These are phyloP conservation scores for Astrocystis sublimbata DNA, from an alignment of 495 filamentous ascomycete genomes.

Conservation along the genomic window DNA sequence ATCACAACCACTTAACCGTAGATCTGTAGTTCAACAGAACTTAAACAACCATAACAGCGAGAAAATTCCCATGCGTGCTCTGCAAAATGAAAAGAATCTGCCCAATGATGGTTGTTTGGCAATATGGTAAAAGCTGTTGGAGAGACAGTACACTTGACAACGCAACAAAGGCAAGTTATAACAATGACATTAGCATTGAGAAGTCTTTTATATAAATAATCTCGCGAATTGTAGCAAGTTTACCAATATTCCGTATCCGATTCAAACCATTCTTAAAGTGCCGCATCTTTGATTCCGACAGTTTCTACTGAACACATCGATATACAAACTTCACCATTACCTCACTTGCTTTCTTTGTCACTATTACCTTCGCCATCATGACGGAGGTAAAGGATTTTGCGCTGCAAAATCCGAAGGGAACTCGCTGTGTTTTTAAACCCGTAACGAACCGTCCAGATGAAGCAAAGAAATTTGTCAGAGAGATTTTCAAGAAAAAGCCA, in stretches of 20 bases:
- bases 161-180: neutral
- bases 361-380: neutral
- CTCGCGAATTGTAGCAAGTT: neutral
- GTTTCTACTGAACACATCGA: neutral
- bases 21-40: neutral
- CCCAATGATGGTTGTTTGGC: neutral
- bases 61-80: neutral
- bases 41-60: neutral
- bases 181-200: slow-evolving; percentile 2
- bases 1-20: no score
- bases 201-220: neutral
- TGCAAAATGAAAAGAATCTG: neutral
- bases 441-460: neutral
- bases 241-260: neutral
- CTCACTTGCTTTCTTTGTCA: no score
- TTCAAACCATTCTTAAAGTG: neutral
- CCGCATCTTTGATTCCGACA: neutral
- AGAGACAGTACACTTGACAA: neutral
- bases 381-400: neutral
- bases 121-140: neutral
- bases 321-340: no score
- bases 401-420: neutral
- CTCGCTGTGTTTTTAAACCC: neutral
- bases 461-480: neutral
- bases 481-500: neutral